A percentile compares a stretch with the other conserved stretches of the same genome.
phyloP scores from a whole-genome alignment of 306 rosid species.

The Dalbergia oliveri region DNA sequence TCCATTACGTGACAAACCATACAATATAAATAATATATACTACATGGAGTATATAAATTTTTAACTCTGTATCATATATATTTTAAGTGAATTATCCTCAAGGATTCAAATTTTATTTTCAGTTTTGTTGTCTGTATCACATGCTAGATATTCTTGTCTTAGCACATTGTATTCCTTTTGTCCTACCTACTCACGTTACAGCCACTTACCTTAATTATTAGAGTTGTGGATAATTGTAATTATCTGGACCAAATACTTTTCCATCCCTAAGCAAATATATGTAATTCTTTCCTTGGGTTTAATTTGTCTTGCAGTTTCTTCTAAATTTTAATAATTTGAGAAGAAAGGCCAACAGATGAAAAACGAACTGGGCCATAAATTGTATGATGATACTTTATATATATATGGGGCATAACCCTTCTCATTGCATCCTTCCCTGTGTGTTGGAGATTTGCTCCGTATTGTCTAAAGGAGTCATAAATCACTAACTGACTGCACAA shows the following conservation, averaged over 20 bases:
- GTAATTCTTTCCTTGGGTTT: neutral
- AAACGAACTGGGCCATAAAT: too few species aligned
- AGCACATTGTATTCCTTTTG: slow-evolving; percentile 2
- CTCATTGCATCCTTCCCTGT: neutral
- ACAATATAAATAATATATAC: neutral
- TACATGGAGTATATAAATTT: neutral
- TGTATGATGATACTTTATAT: neutral
- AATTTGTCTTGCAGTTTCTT: neutral
- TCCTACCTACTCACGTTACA: neutral
- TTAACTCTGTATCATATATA: neutral
- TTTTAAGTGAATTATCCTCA: neutral
- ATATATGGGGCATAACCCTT: neutral
- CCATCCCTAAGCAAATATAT: neutral
- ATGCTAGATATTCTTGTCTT: neutral
- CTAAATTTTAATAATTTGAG: neutral
- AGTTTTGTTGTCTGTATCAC: neutral
- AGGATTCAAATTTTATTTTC: neutral
- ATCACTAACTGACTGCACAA: slow-evolving; percentile 27
- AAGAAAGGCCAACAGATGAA: neutral
- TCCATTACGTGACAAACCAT: neutral
- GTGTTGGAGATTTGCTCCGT: slow-evolving; percentile 37
- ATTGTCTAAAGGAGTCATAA: slow-evolving; percentile 25
- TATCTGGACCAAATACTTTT: neutral
- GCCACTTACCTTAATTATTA: neutral
- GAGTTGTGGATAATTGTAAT: neutral